Evolutionary conservation across 805 yeast genomes (phyloP).

Genomic region (Dipodascus albidus): DNA sequence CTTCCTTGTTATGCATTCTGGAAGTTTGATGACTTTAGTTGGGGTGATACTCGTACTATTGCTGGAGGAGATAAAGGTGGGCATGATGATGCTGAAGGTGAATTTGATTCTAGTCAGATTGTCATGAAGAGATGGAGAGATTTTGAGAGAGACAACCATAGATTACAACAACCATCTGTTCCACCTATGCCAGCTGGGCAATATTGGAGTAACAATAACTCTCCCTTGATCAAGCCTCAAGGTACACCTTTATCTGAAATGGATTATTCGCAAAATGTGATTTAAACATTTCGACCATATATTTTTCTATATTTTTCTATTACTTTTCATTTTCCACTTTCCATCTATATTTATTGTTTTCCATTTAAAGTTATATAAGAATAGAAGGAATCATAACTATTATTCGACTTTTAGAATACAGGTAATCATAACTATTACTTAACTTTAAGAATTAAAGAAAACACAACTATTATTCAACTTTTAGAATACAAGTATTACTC

Average conservation of each 20-base stretch:
- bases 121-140: constrained; percentile 93
- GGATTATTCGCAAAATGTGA: background rate
- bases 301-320: too few relatives aligned
- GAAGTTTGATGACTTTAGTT: constrained; percentile 93
- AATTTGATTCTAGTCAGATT: constrained; percentile 80
- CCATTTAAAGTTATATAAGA: too few relatives aligned
- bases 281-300: background rate
- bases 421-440: too few relatives aligned
- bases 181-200: background rate
- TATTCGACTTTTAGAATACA: too few relatives aligned
- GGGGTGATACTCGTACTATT: constrained; percentile 91
- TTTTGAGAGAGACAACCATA: constrained; percentile 53
- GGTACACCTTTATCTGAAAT: background rate
- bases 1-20: constrained; percentile 80
- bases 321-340: background rate
- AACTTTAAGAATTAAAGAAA: too few relatives aligned
- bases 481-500: too few relatives aligned
- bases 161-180: background rate
- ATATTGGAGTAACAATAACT: background rate
- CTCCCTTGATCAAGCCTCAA: background rate
- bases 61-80: constrained; percentile 56
- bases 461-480: too few relatives aligned
- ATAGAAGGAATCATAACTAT: too few relatives aligned
- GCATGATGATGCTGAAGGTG: constrained; percentile 63
- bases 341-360: too few relatives aligned